Base-by-base conservation (phyloP, 768 basidiomycete species). In the Xerocomellus chrysenteron region DNA sequence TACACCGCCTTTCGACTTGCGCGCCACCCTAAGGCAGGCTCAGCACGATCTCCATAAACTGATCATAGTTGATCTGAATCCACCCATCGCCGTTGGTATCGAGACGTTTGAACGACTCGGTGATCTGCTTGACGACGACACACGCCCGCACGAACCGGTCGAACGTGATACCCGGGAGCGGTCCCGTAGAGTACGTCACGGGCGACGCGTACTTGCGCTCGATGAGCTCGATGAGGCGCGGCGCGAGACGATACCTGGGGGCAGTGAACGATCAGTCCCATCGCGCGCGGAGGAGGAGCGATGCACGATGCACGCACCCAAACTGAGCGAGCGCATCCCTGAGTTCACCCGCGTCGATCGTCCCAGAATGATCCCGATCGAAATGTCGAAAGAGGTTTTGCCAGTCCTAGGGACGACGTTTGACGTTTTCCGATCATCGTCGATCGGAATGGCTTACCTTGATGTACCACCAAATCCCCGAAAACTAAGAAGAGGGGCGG, bases 91-190 rank as follows among this genome's bases (percentile, higher is more conserved):
- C 70, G 61, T 92, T 81, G 32, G 79, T 77, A 60, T 92, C 90
- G 48, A 87, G 76, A 45, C 77, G 70, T 54, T 78, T 77, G 77
- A 92, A 92, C 35, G 82, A 71, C 73, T 92, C 90, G 37, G 80
- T 83, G 61, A 90, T 76, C 68, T 90, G 87, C 75, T 88, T 90
- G 57, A 91, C 80, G 12, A 84, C 86, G 55, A 94, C 91, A 63
- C 91, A 93, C 24, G 88, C 89, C 53, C 91, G 83, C 26, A 93
- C 87, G 76, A 93, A 93, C 60, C 90, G 87, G 69, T 92, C 92
- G 65, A 93, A 93, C 5, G 85, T 81, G 74, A 93, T 90, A 0
- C 89, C 89, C 1, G 79, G 74, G n/a, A 61, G 58, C 3, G 76
- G 69, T 4, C 64, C 73, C 1, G 70, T 72, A 35, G 66, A 65